phyloP scores from a whole-genome alignment of 2,329 filamentous ascomycete species.

The Fusarium lateritium region DNA sequence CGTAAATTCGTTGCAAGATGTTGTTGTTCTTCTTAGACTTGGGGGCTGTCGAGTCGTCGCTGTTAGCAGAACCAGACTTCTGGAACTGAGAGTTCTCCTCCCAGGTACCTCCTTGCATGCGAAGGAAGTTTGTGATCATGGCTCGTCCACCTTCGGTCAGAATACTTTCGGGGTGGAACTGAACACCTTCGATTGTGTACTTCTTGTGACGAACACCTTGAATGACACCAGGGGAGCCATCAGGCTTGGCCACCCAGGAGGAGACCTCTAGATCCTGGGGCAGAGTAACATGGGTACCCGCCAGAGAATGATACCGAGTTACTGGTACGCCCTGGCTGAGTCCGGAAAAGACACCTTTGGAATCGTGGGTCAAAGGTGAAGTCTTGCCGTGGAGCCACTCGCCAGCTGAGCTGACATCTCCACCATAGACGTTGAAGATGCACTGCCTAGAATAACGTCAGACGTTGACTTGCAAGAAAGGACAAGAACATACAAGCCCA shows the following conservation, averaged over 20 bases:
- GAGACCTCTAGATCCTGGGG: conserved; percentile 90
- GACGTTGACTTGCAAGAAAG: not conserved
- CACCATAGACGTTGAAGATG: conserved; percentile 94
- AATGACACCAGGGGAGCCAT: conserved; percentile 87
- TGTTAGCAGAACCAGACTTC: conserved; percentile 55
- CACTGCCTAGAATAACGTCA: conserved; percentile 76
- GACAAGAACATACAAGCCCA: conserved; percentile 82
- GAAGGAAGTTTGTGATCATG: conserved; percentile 95
- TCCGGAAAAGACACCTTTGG: conserved; percentile 90
- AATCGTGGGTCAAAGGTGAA: conserved; percentile 89
- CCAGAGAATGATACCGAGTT: conserved; percentile 95
- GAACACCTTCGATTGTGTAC: conserved; percentile 92
- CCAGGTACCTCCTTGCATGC: conserved; percentile 93
- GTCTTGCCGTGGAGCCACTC: conserved; percentile 99
- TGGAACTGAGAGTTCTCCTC: conserved; percentile 78
- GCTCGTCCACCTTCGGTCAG: conserved; percentile 87
- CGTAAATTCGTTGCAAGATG: conserved; percentile 93
- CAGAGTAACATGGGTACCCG: conserved; percentile 89
- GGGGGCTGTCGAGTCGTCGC: conserved; percentile 46
- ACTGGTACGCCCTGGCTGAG: conserved; percentile 86
- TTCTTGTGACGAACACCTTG: conserved; percentile 98
- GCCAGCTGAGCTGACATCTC: conserved; percentile 90
- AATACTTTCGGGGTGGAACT: conserved; percentile 98
- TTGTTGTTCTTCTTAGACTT: conserved; percentile 80
- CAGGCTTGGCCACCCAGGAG: conserved; percentile 86